Evolutionary conservation across 345 rosid species (phyloP).

Genomic region (Stellera chamaejasme): DNA sequence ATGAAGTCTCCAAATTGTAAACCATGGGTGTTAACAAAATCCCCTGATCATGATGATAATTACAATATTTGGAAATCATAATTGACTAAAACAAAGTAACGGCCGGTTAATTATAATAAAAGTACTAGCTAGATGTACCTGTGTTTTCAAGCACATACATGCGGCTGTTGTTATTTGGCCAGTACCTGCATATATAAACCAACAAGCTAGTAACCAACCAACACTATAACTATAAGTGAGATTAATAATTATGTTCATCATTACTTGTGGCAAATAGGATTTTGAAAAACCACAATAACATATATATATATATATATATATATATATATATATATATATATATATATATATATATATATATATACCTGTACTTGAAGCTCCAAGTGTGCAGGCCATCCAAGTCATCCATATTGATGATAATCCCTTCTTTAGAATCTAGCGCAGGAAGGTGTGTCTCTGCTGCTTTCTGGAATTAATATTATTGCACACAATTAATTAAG

Average conservation of each 20-base stretch:
- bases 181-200: conserved; percentile 47
- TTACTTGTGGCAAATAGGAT: no score
- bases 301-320: no score
- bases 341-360: no score
- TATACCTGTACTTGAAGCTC: conserved; percentile 90
- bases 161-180: conserved; percentile 98
- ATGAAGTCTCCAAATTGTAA: conserved; percentile 78
- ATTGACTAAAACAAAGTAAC: background rate
- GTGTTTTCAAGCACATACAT: conserved; percentile 98
- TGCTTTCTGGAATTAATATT: conserved; percentile 49
- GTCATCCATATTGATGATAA: conserved; percentile 67
- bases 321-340: no score
- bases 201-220: conserved; percentile 1
- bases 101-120: no score
- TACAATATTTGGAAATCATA: no score
- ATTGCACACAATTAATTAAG: background rate
- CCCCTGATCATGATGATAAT: conserved; percentile 37
- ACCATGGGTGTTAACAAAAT: conserved; percentile 75
- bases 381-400: conserved; percentile 70
- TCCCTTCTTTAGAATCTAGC: conserved; percentile 88
- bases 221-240: no score
- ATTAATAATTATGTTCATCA: no score
- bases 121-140: conserved; percentile 28
- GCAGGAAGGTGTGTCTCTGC: conserved; percentile 85
- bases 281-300: background rate